Conservation (phyloP, 306 rosid species). For the Prunus campanulata region DNA sequence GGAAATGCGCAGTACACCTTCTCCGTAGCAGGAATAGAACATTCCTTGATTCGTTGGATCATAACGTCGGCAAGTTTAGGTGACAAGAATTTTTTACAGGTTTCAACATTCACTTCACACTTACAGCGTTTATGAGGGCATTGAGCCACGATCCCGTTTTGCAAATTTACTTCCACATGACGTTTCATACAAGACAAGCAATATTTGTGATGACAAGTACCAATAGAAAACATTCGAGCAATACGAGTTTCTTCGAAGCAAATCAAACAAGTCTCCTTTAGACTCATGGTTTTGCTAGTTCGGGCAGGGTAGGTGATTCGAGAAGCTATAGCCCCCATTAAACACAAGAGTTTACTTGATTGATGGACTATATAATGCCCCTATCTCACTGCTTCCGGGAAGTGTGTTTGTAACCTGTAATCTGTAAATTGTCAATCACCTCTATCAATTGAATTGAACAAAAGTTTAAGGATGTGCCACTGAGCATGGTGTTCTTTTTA, state of each 20-base stretch:
- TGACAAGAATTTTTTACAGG: constrained; percentile 60
- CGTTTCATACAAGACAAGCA: constrained; percentile 76
- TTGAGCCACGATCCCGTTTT: constrained; percentile 49
- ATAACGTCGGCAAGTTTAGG: constrained; percentile 41
- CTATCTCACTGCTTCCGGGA: neutral
- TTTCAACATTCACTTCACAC: constrained; percentile 47
- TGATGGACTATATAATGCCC: neutral
- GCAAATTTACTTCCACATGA: constrained; percentile 68
- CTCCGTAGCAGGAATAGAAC: constrained; percentile 55
- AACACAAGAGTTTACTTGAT: neutral
- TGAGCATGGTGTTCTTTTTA: too few species aligned
- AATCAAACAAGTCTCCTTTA: constrained; percentile 54
- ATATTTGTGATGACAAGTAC: constrained; percentile 63
- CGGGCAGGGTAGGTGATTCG: constrained; percentile 18
- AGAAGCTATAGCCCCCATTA: constrained; percentile 32
- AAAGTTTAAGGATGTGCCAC: neutral
- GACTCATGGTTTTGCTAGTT: constrained; percentile 26
- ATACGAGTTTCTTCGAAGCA: constrained; percentile 62
- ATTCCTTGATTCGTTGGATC: constrained; percentile 53
- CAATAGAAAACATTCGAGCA: constrained; percentile 48
- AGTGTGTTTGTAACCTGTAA: too few species aligned
- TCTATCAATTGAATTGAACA: neutral
- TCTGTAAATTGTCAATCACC: too few species aligned
- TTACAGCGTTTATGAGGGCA: constrained; percentile 69
- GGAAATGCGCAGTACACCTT: constrained; percentile 74